Percentiles rank a stretch among this genome's conserved stretches.
Evolutionary conservation across 2,329 filamentous ascomycete species (phyloP).

Genomic region (Colletotrichum filicis): DNA sequence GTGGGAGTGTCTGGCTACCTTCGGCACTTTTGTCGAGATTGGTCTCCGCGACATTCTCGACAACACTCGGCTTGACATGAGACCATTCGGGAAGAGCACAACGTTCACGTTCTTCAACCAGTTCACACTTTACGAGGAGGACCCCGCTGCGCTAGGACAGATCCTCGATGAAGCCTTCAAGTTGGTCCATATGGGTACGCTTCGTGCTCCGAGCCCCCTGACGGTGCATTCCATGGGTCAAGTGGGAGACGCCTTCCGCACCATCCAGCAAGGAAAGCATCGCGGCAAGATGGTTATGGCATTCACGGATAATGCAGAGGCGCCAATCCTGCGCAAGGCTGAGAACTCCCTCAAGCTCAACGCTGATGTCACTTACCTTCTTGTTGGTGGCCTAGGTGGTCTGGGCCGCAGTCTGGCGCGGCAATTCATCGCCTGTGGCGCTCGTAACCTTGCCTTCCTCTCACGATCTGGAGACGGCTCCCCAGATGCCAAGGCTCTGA

Average conservation of each 20-base stretch:
- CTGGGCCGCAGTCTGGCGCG: conserved; percentile 39
- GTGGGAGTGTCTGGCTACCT: conserved; percentile 52
- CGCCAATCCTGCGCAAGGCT: not conserved
- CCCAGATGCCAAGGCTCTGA: conserved; percentile 26
- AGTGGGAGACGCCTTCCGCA: conserved; percentile 49
- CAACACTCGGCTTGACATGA: conserved; percentile 54
- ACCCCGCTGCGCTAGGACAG: conserved; percentile 19
- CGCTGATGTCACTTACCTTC: conserved; percentile 41
- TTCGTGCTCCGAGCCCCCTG: conserved; percentile 28
- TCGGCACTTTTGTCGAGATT: conserved; percentile 54
- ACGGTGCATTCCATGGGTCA: conserved; percentile 30
- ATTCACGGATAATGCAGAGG: not conserved
- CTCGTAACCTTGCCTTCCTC: conserved; percentile 43
- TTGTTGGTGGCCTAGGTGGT: conserved; percentile 44
- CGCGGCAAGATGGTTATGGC: conserved; percentile 52
- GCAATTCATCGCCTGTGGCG: conserved; percentile 41
- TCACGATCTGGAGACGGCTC: conserved; percentile 40
- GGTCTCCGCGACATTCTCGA: conserved; percentile 51
- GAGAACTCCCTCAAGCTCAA: conserved; percentile 24
- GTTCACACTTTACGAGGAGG: conserved; percentile 4
- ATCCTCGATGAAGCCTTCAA: conserved; percentile 23
- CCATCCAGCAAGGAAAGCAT: conserved; percentile 51
- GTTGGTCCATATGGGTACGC: not conserved
- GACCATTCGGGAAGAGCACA: conserved; percentile 51
- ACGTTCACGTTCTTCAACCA: conserved; percentile 48